Conservation (phyloP, 768 basidiomycete species). For the Candolleomyces eurysporus region DNA sequence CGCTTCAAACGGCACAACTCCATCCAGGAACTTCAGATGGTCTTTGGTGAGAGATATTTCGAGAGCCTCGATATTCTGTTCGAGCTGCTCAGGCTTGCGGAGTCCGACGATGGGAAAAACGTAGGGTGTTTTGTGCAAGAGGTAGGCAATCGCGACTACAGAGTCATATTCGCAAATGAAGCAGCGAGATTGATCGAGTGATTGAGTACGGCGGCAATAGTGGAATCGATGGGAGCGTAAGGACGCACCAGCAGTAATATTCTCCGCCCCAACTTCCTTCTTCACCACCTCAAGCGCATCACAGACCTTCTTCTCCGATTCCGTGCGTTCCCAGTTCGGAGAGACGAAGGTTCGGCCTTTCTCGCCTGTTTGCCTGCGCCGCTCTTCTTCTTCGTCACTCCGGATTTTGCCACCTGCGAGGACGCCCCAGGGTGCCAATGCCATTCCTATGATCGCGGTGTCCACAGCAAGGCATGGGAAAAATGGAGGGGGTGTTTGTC, state of each 20-base stretch:
- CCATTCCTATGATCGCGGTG: conserved; percentile 32
- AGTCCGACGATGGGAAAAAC: conserved; percentile 54
- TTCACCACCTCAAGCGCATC: conserved; percentile 45
- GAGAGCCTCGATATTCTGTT: conserved; percentile 49
- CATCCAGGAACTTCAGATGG: conserved; percentile 46
- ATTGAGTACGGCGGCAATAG: not conserved
- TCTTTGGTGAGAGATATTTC: conserved; percentile 42
- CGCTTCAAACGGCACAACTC: conserved; percentile 37
- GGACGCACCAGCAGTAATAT: conserved; percentile 43
- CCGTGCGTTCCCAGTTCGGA: conserved; percentile 43
- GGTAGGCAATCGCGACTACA: conserved; percentile 51
- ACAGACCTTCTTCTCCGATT: conserved; percentile 40
- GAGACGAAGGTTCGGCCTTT: conserved; percentile 33
- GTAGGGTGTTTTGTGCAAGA: conserved; percentile 52
- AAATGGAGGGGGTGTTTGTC: conserved; percentile 14
- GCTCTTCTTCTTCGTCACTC: conserved; percentile 41
- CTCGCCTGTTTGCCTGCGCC: conserved; percentile 26
- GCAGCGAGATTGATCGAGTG: not conserved
- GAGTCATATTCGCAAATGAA: not conserved
- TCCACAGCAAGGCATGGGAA: not conserved
- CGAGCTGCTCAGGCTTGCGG: conserved; percentile 50
- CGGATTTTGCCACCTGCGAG: conserved; percentile 45
- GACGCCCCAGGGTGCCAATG: conserved; percentile 33
- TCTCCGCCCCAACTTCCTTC: conserved; percentile 41
- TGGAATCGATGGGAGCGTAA: not conserved